Conservation (phyloP, 2,329 filamentous ascomycete genomes). For the Diplodia sapinea region DNA sequence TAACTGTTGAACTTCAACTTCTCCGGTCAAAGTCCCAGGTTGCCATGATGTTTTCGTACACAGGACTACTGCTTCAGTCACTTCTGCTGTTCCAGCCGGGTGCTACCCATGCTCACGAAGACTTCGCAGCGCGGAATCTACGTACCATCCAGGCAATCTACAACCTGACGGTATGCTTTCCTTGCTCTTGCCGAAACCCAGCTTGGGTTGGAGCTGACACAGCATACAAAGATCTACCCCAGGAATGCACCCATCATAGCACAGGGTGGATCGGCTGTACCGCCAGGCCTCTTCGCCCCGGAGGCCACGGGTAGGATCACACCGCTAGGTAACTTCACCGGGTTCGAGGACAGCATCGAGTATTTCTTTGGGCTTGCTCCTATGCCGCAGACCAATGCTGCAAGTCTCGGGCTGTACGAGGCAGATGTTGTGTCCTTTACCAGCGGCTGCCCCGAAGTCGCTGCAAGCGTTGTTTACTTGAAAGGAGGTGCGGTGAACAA, state of each 20-base stretch:
- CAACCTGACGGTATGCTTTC: slow-evolving; percentile 45
- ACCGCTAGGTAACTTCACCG: slow-evolving; percentile 52
- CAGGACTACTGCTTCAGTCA: neutral
- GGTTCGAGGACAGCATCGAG: slow-evolving; percentile 52
- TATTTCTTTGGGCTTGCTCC: slow-evolving; percentile 55
- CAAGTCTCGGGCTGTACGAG: slow-evolving; percentile 36
- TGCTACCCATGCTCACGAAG: neutral
- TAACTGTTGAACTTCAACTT: neutral
- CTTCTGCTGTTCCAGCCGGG: neutral
- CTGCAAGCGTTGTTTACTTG: slow-evolving; percentile 48
- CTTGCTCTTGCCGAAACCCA: neutral
- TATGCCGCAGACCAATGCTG: slow-evolving; percentile 40
- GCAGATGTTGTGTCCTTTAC: slow-evolving; percentile 42
- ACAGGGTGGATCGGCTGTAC: slow-evolving; percentile 45
- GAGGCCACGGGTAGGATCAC: slow-evolving; percentile 50
- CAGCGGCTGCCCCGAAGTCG: slow-evolving; percentile 46
- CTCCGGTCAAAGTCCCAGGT: neutral
- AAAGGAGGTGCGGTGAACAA: slow-evolving; percentile 39
- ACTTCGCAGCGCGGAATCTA: slow-evolving; percentile 43
- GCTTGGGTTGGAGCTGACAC: neutral
- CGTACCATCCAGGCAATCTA: slow-evolving; percentile 49
- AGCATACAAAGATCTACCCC: slow-evolving; percentile 40
- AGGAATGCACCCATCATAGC: slow-evolving; percentile 47
- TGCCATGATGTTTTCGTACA: neutral
- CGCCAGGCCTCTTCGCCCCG: slow-evolving; percentile 48